Evolutionary conservation across 1,139 yeast species (phyloP), one percentile per base, ranked within the genome.

Genomic region (Suhomyces choctaworum): DNA sequence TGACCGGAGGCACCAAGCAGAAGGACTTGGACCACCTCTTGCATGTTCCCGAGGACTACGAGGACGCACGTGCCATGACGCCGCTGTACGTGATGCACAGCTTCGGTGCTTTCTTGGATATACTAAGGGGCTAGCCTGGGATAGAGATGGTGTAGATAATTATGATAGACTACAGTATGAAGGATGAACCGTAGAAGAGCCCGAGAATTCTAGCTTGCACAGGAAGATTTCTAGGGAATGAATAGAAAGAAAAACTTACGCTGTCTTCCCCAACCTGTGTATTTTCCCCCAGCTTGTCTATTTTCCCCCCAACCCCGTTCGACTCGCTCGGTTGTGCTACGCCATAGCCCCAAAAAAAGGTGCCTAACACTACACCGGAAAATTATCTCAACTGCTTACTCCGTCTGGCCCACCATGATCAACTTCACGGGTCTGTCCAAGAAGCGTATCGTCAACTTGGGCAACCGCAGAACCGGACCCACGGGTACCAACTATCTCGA

Each of bases 371-470:
- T n/a, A n/a, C n/a, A n/a, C n/a, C n/a, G n/a, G n/a, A 29, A 29
- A 29, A 22, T 29, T 29, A 29, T 29, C 32, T 29, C 26, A 29
- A 24, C 21, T 14, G 20, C 16, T 20, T 10, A 28, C 11, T 21
- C 23, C 31, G 15, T 21, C 22, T 15, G 21, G n/a, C n/a, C 15
- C 24, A 20, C 23, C 11, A 71, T 71, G 76, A 42, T 73, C 29
- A 81, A 82, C 60, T 84, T 84, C 60, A 78, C 80, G 4, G 94
- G 94, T 2, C 76, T 74, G 39, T 72, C 73, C 4, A 71, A 69
- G 46, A 73, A 76, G 45, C 66, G 96, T 39, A 76, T 73, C 25
- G 82, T 90, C 45, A 89, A 90, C 54, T 66, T 89, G 30, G 94
- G 96, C 3, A 84, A 84, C 27, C 59, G 66, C 15, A 54, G 60